These are phyloP conservation scores for Lactifluus hygrophoroides DNA, from an alignment of 768 basidiomycete genomes.

Conservation along the genomic window DNA sequence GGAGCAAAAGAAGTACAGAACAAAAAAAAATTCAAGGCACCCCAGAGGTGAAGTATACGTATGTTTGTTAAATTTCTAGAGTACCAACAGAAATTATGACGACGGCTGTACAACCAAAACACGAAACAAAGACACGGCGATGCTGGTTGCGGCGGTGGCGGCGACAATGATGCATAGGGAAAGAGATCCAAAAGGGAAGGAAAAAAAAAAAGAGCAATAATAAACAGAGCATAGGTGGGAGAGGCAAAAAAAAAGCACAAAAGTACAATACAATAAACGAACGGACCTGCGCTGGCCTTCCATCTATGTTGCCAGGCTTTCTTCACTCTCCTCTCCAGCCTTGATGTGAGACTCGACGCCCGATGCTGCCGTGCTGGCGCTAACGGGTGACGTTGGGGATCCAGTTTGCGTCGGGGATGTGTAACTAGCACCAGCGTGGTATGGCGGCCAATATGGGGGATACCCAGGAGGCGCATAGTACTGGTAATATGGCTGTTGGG, in stretches of 20 bases:
- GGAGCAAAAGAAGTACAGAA: too few relatives aligned
- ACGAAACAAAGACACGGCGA: neutral
- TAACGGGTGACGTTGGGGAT: conserved; percentile 15
- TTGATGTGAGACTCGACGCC: conserved; percentile 17
- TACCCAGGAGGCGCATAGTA: conserved; percentile 19
- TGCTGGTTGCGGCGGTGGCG: too few relatives aligned
- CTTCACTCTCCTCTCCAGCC: conserved; percentile 16
- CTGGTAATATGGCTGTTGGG: conserved; percentile 16
- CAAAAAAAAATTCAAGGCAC: too few relatives aligned
- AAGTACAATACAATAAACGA: conserved; percentile 8
- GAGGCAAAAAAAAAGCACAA: neutral
- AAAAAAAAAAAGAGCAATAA: neutral
- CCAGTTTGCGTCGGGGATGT: conserved; percentile 9
- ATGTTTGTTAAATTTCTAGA: conserved; percentile 8
- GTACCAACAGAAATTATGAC: conserved; percentile 9
- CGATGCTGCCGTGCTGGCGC: conserved; percentile 14
- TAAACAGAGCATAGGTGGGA: neutral
- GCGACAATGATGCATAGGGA: neutral
- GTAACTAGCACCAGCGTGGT: conserved; percentile 1
- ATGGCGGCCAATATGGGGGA: conserved; percentile 18
- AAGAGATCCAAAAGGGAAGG: neutral
- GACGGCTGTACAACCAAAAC: conserved; percentile 9
- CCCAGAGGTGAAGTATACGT: conserved; percentile 12
- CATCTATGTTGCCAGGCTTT: conserved; percentile 6
- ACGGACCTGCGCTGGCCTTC: neutral